Evolutionary conservation across 2,329 filamentous ascomycete genomes (phyloP), one percentile per base, ranked within the genome.

Genomic region (Aphanocladium album): DNA sequence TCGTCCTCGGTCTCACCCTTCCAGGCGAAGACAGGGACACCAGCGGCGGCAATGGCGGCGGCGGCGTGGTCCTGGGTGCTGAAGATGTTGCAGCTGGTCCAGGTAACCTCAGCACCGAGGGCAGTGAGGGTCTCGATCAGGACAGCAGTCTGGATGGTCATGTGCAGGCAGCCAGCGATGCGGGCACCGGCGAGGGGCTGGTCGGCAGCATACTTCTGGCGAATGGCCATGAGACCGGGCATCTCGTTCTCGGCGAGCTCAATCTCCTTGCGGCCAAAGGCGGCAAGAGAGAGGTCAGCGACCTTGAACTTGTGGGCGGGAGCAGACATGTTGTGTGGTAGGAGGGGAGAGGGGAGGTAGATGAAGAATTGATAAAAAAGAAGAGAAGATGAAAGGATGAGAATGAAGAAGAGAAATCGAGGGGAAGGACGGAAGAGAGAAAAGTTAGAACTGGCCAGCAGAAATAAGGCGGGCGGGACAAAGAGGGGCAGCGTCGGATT

Each of bases 11-110:
- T 96, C 90, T 99, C 95, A 74, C 93, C 83, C 80, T 87, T 87
- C 84, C 85, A 87, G 77, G 85, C 84, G 67, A 86, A 85, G 72
- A 99, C 93, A 72, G 93, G 93, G 67, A 96, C 89, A 77, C 93
- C 95, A 59, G 87, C 83, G 61, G 93, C 95, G 70, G 95, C 95
- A 80, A 99, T 97, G 77, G 95, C 95, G 68, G 95, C 93, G 60
- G 95, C 95, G 72, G 95, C 95, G 81, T 98, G 93, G 82, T 98
- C 95, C 81, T 97, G 93, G 71, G 93, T 98, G 77, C 90, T 95
- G 89, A 97, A 99, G 80, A 99, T 98, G 87, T 99, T 98, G 89
- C 95, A 99, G 71, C 90, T 95, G 64, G 93, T 90, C 95, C 95
- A 98, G 76, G 95, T 99, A 72, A 98, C 90, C 86, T 98, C 95